Percentiles rank a stretch among this genome's conserved stretches.
These are phyloP conservation scores for Fermentozyma sake DNA, from an alignment of 1,139 yeast species.

Conservation along the genomic window DNA sequence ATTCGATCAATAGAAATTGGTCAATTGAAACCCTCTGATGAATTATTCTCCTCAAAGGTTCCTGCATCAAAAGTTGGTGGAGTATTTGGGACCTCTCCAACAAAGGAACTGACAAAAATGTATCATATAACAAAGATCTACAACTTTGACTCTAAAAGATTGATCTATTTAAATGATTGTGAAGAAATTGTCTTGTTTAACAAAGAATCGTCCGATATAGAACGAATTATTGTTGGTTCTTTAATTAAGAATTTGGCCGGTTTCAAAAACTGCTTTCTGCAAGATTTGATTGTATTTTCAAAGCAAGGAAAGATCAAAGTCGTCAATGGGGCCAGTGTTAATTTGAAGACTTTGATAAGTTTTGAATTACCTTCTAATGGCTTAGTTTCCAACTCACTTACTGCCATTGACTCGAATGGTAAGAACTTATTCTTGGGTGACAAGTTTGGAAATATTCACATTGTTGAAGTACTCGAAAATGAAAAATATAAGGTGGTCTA, in stretches of 20 bases:
- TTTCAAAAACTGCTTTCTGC: conserved; percentile 24
- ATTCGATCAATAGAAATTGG: conserved; percentile 4
- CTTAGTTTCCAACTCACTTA: conserved; percentile 22
- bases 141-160: neutral
- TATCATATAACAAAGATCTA: neutral
- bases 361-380: conserved; percentile 24
- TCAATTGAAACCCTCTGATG: conserved; percentile 3
- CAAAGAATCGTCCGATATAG: conserved; percentile 5
- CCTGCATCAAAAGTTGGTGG: neutral
- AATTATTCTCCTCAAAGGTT: neutral
- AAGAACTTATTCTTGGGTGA: conserved; percentile 39
- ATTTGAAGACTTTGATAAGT: conserved; percentile 10
- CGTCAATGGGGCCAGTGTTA: conserved; percentile 10
- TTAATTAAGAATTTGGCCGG: conserved; percentile 35
- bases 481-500: conserved; percentile 8
- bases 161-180: conserved; percentile 5
- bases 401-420: conserved; percentile 23
- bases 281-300: conserved; percentile 35
- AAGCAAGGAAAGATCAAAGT: conserved; percentile 33
- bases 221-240: conserved; percentile 19
- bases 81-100: conserved; percentile 2
- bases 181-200: conserved; percentile 18
- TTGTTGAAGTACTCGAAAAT: conserved; percentile 12
- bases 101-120: neutral
- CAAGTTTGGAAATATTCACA: conserved; percentile 38